Conservation (phyloP, 768 basidiomycete species). For the Leccinum imitatum region DNA sequence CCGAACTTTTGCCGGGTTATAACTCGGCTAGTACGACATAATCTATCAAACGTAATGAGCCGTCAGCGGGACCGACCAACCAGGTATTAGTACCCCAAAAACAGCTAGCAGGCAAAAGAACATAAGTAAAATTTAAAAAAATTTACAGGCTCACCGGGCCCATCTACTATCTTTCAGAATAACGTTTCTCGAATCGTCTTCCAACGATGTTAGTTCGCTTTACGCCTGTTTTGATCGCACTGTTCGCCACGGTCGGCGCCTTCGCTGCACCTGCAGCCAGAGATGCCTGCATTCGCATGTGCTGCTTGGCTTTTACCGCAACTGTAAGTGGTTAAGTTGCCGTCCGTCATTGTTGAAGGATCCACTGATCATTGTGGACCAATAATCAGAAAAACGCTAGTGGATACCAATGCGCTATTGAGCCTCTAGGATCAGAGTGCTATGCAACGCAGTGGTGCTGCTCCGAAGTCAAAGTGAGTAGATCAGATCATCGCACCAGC, state of each 20-base stretch:
- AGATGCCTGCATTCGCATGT: background rate
- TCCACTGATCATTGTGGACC: background rate
- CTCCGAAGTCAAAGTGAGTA: background rate
- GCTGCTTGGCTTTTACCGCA: background rate
- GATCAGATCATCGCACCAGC: background rate
- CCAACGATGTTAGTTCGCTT: constrained; percentile 8
- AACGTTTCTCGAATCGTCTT: too few relatives aligned
- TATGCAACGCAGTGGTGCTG: constrained; percentile 1
- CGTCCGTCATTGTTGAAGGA: background rate
- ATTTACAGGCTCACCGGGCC: too few relatives aligned
- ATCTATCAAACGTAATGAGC: too few relatives aligned
- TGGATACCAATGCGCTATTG: background rate
- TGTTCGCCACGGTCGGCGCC: background rate
- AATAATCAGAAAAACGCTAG: background rate
- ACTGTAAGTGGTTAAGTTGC: background rate
- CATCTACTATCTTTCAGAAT: too few relatives aligned
- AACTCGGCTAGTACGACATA: too few relatives aligned
- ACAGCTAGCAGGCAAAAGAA: too few relatives aligned
- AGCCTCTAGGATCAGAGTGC: background rate
- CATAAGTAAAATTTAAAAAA: too few relatives aligned
- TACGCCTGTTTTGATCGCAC: background rate
- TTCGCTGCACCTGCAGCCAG: background rate
- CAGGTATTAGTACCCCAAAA: too few relatives aligned
- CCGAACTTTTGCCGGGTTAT: too few relatives aligned
- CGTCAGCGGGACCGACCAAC: too few relatives aligned